Evolutionary conservation across 2,329 filamentous ascomycete species (phyloP).

Genomic region (Teratosphaeria gauchensis): DNA sequence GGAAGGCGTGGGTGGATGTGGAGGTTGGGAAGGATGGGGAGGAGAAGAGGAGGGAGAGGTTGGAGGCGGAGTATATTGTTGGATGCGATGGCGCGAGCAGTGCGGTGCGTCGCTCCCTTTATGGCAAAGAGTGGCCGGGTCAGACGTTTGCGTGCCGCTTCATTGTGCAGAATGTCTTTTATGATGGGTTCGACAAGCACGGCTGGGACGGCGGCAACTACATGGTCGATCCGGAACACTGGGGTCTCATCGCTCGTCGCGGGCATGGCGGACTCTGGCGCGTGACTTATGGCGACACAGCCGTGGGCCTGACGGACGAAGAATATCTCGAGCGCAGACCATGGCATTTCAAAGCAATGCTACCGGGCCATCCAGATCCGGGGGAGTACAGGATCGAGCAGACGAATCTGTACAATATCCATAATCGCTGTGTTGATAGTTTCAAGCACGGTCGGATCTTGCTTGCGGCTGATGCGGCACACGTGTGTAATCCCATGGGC

Average conservation of each 20-base stretch:
- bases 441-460: conserved; percentile 27
- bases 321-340: conserved; percentile 13
- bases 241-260: conserved; percentile 16
- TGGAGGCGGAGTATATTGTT: conserved; percentile 19
- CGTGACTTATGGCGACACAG: conserved; percentile 31
- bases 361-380: conserved; percentile 16
- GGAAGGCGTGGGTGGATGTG: conserved; percentile 19
- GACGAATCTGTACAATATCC: conserved; percentile 32
- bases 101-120: conserved; percentile 15
- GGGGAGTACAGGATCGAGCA: conserved; percentile 25
- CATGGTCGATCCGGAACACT: conserved; percentile 29
- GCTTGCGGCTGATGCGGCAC: conserved; percentile 32
- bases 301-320: conserved; percentile 18
- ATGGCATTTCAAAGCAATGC: conserved; percentile 16
- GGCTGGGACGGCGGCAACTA: conserved; percentile 34
- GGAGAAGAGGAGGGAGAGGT: conserved; percentile 12
- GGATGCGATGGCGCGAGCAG: conserved; percentile 21
- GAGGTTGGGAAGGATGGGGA: conserved; percentile 18
- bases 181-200: conserved; percentile 28
- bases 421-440: conserved; percentile 28
- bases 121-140: conserved; percentile 18
- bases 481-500: conserved; percentile 17
- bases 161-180: conserved; percentile 14
- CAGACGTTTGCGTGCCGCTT: conserved; percentile 14
- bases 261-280: conserved; percentile 30